phyloP scores from a whole-genome alignment of 768 basidiomycete genomes.

The Neoboletus magnificus region DNA sequence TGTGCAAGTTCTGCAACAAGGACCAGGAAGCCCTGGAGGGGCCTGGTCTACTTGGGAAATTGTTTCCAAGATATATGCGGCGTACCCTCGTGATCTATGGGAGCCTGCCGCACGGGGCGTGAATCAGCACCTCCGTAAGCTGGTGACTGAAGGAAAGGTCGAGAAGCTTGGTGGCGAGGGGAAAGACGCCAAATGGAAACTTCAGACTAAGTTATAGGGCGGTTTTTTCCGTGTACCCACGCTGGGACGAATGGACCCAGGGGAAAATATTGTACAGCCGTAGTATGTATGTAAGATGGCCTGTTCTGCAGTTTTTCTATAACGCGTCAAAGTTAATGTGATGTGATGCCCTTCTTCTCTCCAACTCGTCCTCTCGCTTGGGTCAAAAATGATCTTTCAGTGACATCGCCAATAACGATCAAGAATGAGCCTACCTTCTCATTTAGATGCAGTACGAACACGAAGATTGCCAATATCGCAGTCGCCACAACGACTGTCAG shows the following conservation, averaged over 20 bases:
- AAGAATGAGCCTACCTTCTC: conserved; percentile 69
- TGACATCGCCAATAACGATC: neutral
- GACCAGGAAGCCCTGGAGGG: conserved; percentile 20
- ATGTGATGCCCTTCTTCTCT: conserved; percentile 83
- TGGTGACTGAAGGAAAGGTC: conserved; percentile 62
- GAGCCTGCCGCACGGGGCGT: conserved; percentile 68
- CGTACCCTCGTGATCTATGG: conserved; percentile 70
- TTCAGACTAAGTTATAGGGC: conserved; percentile 13
- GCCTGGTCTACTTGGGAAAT: conserved; percentile 64
- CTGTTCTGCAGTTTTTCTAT: conserved; percentile 31
- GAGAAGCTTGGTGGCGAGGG: conserved; percentile 49
- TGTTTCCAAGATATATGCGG: conserved; percentile 63
- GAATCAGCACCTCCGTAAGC: conserved; percentile 68
- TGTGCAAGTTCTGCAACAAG: conserved; percentile 43
- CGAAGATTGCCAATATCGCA: conserved; percentile 71
- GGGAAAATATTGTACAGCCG: conserved; percentile 3
- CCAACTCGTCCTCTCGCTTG: conserved; percentile 91
- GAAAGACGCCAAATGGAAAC: conserved; percentile 48
- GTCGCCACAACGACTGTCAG: conserved; percentile 76
- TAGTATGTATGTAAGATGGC: conserved; percentile 25
- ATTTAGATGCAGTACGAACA: conserved; percentile 82
- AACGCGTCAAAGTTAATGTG: conserved; percentile 97
- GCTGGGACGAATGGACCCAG: neutral
- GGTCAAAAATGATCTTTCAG: conserved; percentile 1
- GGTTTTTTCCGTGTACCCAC: neutral